Base-by-base conservation (phyloP, 1,139 yeast species). In the Sugiyamaella paludigena region DNA sequence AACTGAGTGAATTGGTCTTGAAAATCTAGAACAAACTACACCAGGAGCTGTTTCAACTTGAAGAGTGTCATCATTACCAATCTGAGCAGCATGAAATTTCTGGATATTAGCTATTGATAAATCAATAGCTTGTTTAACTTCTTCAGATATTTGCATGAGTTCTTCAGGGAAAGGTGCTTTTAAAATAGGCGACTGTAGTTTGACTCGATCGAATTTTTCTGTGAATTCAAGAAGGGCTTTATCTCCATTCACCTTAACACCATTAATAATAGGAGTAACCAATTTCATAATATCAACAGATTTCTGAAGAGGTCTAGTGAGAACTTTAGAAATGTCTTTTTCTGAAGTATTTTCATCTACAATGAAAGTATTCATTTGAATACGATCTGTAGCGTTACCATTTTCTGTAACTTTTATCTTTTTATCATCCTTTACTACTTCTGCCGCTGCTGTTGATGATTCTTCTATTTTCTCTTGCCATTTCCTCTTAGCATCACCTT, bases 31-130 rank as follows among this genome's bases (percentile, higher is more conserved):
- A 72, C 98, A 92, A 50, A 77, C 72, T 28, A 92, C 98, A 55
- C 98, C 98, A 1, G 96, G 95, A 50, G 86, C 76, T 0, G 98
- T 94, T 70, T 92, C 98, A 37, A 92, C 95, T n/a, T 79, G 78
- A 69, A 91, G 73, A 16, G 69, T 61, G 10, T 41, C 27, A 35
- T 61, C 58, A 7, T 81, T 79, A 53, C 82, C 83, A 56, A 89
- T 74, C 70, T 92, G 99, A 2, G 98, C 98, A 34, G 83, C 80
- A 69, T 92, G 99, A 82, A 92, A 92, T 70, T 84, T 87, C 64
- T 82, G 83, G 53, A 92, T 94, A 69, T 92, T 92, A 56, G 78
- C 79, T 71, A 89, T 84, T 8, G 98, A 89, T 53, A 92, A 72
- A 65, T 92, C 98, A 57, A 92, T 83, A 29, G 98, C 95, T 35